These are phyloP conservation scores for Boletellus ananiceps DNA, from an alignment of 768 basidiomycete species.

Conservation along the genomic window DNA sequence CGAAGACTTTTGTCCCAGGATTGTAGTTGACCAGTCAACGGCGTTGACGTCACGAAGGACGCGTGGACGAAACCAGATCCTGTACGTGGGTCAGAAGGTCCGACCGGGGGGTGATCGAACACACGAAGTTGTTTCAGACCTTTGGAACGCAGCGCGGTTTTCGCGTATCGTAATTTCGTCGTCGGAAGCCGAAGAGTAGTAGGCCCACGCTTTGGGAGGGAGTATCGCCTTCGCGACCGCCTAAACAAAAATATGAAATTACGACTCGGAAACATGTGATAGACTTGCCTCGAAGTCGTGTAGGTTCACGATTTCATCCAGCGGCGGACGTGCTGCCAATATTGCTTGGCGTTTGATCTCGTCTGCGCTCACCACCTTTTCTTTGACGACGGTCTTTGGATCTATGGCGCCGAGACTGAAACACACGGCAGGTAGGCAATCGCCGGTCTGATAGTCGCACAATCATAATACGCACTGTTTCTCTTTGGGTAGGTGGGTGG, in stretches of 20 bases:
- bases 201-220: constrained; percentile 85
- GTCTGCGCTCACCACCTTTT: constrained; percentile 58
- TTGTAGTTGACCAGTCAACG: constrained; percentile 78
- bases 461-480: constrained; percentile 55
- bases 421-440: not conserved
- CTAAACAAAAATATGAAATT: constrained; percentile 32
- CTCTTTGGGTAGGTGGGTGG: constrained; percentile 69
- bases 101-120: not conserved
- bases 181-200: constrained; percentile 89
- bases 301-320: constrained; percentile 77
- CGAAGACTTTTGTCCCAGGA: constrained; percentile 67
- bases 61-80: constrained; percentile 86
- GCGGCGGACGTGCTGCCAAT: constrained; percentile 55
- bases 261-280: too few species aligned
- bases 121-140: constrained; percentile 36
- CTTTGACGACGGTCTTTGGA: constrained; percentile 55
- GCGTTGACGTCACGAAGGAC: constrained; percentile 74
- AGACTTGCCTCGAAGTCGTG: constrained; percentile 85
- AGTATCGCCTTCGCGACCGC: constrained; percentile 77
- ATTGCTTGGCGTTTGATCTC: constrained; percentile 65
- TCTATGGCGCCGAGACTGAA: constrained; percentile 68
- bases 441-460: not conserved
- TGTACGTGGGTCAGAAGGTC: constrained; percentile 18
- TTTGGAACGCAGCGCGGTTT: constrained; percentile 85
- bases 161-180: constrained; percentile 87